Evolutionary conservation across 129 eudicot genomes (phyloP).

Genomic region (Lactuca saligna): DNA sequence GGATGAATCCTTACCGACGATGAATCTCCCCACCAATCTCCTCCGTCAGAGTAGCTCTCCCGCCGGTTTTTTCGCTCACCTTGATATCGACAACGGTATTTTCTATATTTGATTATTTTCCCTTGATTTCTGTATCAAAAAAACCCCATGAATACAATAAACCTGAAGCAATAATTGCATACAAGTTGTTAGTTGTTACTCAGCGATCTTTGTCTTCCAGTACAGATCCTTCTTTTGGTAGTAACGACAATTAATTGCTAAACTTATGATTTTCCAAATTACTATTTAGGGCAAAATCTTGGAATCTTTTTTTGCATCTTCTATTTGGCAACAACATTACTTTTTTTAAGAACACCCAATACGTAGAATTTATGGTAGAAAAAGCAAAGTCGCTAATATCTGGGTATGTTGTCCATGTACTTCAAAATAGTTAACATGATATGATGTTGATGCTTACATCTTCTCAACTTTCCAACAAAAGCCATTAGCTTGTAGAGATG

Average conservation of each 20-base stretch:
- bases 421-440: constrained; percentile 20
- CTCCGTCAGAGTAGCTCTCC: constrained; percentile 75
- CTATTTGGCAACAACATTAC: constrained; percentile 1
- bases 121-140: constrained; percentile 1
- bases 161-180: constrained; percentile 25
- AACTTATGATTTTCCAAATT: constrained; percentile 2
- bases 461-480: constrained; percentile 30
- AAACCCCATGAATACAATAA: neutral
- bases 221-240: constrained; percentile 5
- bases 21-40: constrained; percentile 42
- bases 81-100: constrained; percentile 64
- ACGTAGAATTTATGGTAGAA: constrained; percentile 16
- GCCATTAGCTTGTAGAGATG: constrained; percentile 6
- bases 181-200: neutral
- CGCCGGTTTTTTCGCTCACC: constrained; percentile 65
- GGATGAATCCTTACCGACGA: constrained; percentile 20
- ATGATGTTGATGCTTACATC: constrained; percentile 35
- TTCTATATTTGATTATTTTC: neutral
- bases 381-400: constrained; percentile 22
- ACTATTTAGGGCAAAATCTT: constrained; percentile 25
- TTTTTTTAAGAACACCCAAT: neutral
- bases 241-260: constrained; percentile 16
- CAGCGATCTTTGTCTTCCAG: neutral
- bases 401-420: constrained; percentile 38
- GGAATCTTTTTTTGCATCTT: neutral